These are phyloP conservation scores for Aspergillus melleus DNA, from an alignment of 2,329 filamentous ascomycete species.

Conservation along the genomic window DNA sequence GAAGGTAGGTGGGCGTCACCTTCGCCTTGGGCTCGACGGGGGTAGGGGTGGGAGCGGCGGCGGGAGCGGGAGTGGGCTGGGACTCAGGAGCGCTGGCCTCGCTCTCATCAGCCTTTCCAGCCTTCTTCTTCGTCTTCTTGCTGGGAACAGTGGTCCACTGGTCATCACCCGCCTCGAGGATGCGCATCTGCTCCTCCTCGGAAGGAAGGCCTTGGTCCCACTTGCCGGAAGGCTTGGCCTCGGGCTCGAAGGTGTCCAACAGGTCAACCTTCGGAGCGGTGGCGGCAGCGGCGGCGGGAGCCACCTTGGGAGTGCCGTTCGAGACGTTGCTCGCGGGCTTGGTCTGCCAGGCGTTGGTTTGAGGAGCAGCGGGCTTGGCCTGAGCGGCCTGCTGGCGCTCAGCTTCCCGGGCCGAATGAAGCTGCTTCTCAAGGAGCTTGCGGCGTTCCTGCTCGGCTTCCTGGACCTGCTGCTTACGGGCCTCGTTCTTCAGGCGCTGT, in stretches of 20 bases:
- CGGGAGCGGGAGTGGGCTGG: slow-evolving; percentile 23
- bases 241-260: slow-evolving; percentile 45
- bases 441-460: slow-evolving; percentile 78
- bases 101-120: slow-evolving; percentile 43
- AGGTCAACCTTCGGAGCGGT: slow-evolving; percentile 29
- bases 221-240: slow-evolving; percentile 24
- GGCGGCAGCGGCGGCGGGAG: slow-evolving; percentile 9
- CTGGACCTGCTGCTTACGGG: slow-evolving; percentile 70
- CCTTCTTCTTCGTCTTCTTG: slow-evolving; percentile 57
- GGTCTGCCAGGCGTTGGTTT: slow-evolving; percentile 55
- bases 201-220: slow-evolving; percentile 54
- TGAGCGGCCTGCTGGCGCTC: slow-evolving; percentile 73
- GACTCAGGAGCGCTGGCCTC: slow-evolving; percentile 44
- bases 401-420: slow-evolving; percentile 75
- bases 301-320: slow-evolving; percentile 23
- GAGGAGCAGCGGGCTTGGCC: slow-evolving; percentile 44
- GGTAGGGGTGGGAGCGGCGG: slow-evolving; percentile 18
- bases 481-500: slow-evolving; percentile 85
- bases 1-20: slow-evolving; percentile 36
- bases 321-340: slow-evolving; percentile 32
- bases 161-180: slow-evolving; percentile 52
- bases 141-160: slow-evolving; percentile 63
- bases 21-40: slow-evolving; percentile 37
- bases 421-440: slow-evolving; percentile 75
- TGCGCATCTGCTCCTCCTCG: slow-evolving; percentile 62